Conservation (phyloP, 352 stramenopile species). For the Phytophthora quininea region DNA sequence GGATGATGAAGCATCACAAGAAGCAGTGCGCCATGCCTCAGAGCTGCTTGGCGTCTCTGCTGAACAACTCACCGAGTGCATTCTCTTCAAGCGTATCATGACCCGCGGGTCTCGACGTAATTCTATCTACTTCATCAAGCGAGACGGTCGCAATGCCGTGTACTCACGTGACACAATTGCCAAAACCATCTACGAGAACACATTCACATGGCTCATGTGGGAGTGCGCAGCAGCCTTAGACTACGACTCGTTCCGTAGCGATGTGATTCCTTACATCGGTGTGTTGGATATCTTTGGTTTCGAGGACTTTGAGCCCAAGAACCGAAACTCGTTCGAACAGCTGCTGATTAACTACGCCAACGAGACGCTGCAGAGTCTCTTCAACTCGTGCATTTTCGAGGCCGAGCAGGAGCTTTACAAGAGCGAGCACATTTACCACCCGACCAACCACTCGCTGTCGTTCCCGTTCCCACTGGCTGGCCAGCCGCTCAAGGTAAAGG, state of each 20-base stretch:
- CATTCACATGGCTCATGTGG: constrained; percentile 90
- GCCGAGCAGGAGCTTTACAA: constrained; percentile 86
- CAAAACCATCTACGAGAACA: constrained; percentile 90
- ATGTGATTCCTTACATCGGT: constrained; percentile 88
- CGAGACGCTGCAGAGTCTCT: constrained; percentile 89
- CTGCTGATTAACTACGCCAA: constrained; percentile 94
- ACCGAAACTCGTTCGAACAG: constrained; percentile 92
- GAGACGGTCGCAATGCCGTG: constrained; percentile 67
- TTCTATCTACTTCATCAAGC: constrained; percentile 84
- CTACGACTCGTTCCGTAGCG: constrained; percentile 81
- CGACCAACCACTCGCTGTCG: constrained; percentile 81
- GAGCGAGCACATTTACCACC: constrained; percentile 81
- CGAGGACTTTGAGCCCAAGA: constrained; percentile 89
- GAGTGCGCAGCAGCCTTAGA: constrained; percentile 80
- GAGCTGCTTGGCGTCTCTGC: constrained; percentile 72
- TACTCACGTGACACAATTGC: constrained; percentile 89
- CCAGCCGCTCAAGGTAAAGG: constrained; percentile 33
- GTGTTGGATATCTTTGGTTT: constrained; percentile 95
- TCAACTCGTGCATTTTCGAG: constrained; percentile 90
- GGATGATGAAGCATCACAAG: constrained; percentile 52
- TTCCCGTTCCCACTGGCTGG: constrained; percentile 75
- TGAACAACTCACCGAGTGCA: constrained; percentile 72
- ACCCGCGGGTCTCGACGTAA: constrained; percentile 73
- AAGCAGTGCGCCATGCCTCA: constrained; percentile 50
- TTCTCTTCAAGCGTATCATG: constrained; percentile 83